Evolutionary conservation across 257 asterid species (phyloP), one percentile per base, ranked within the genome.

Genomic region (Solanum verrucosum): DNA sequence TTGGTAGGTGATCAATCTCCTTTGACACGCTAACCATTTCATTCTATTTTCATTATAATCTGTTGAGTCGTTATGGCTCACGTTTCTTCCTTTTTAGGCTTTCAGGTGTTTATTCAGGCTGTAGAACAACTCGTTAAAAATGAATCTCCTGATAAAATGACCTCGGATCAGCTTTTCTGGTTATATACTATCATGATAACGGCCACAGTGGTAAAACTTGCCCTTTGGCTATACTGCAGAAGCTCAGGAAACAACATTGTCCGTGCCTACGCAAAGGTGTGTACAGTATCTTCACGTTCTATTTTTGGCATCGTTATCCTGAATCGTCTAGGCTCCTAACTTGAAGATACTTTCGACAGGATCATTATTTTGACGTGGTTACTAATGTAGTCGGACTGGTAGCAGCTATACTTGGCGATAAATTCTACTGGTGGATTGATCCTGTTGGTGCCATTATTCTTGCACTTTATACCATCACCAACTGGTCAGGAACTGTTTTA

Each of bases 311-410:
- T 59, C 79, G 71, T 75, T 83, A 35, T 84, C 71, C 65, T 60
- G 5, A 40, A 40, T 60, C 9, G 31, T 59, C 73, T 59, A 11
- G 49, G 81, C 81, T 84, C 84, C 70, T 90, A 87, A 93, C 87
- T 37, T 87, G 35, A 70, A 56, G 35, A 74, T 67, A 42, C 75
- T 25, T 71, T 23, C 16, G 4, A 37, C 92, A 95, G 99, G 99
- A 96, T 90, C 99, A 96, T 67, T 96, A 96, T 84, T 96, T 96
- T 78, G 99, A 96, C 14, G 99, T 96, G 88, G 93, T 96, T n/a
- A 96, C 99, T 65, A 96, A 96, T 78, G 88, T 94, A 27, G 96
- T 96, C 2, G 99, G 99, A 72, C 90, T 96, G 87, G 90, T 93
- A 40, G 97, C 99, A 9, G 99, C 98, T 33, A 91, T 96, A 34